These are phyloP conservation scores for Colletotrichum gigasporum DNA, from an alignment of 2,329 filamentous ascomycete genomes.

Conservation along the genomic window DNA sequence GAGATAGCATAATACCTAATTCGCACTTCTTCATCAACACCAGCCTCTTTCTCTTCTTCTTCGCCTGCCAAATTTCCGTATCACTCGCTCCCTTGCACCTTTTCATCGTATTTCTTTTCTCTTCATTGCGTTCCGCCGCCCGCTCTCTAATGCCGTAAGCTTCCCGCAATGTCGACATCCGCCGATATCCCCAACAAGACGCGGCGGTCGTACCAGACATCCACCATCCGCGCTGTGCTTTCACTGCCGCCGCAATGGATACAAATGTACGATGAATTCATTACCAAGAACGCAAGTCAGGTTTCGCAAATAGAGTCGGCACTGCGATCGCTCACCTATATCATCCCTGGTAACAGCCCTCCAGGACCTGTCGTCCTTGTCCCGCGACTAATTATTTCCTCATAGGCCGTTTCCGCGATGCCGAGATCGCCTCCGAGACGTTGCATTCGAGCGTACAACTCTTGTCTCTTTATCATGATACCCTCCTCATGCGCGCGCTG, in stretches of 20 bases:
- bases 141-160: neutral
- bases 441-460: constrained; percentile 90
- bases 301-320: constrained; percentile 96
- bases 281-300: constrained; percentile 92
- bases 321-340: constrained; percentile 91
- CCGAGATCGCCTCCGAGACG: constrained; percentile 93
- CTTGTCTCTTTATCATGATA: constrained; percentile 92
- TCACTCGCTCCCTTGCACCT: neutral
- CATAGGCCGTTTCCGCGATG: constrained; percentile 85
- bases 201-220: constrained; percentile 22
- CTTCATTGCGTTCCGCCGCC: neutral
- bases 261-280: constrained; percentile 84
- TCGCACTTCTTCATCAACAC: neutral
- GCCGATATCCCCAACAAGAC: constrained; percentile 30
- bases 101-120: neutral
- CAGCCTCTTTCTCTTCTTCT: neutral
- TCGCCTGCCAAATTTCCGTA: neutral
- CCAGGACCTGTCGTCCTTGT: neutral
- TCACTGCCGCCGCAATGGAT: constrained; percentile 73
- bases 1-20: neutral
- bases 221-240: constrained; percentile 46
- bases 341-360: constrained; percentile 78
- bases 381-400: neutral
- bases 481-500: constrained; percentile 75
- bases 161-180: constrained; percentile 29